These are phyloP conservation scores for Mycocalia duriaeana DNA, from an alignment of 1,284 basidiomycete genomes.

Conservation along the genomic window DNA sequence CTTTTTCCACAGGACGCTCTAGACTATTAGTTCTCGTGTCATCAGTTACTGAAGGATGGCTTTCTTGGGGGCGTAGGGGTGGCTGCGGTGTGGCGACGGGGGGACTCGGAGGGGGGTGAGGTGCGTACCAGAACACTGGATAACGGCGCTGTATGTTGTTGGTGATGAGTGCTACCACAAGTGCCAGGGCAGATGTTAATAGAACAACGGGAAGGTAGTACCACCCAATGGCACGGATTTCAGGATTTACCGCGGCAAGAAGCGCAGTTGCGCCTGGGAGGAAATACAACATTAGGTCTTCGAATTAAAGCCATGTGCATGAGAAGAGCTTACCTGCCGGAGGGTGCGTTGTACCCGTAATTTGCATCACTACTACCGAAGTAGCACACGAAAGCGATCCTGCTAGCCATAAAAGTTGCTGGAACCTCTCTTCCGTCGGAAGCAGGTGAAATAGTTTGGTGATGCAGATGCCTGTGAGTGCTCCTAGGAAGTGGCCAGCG, in stretches of 20 bases:
- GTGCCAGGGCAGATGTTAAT: constrained; percentile 44
- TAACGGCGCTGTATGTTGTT: constrained; percentile 59
- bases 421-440: constrained; percentile 38
- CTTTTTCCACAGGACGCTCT: too few relatives aligned
- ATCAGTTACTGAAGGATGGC: too few relatives aligned
- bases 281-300: background rate
- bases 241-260: constrained; percentile 42
- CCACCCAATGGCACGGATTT: constrained; percentile 50
- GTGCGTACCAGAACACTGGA: constrained; percentile 46
- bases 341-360: constrained; percentile 56
- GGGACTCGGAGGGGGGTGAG: too few relatives aligned
- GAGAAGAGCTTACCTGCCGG: constrained; percentile 44
- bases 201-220: constrained; percentile 55
- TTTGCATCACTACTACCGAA: constrained; percentile 49
- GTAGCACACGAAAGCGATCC: constrained; percentile 49
- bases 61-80: too few relatives aligned
- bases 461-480: constrained; percentile 47
- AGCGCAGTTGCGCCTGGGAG: constrained; percentile 36
- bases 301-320: background rate
- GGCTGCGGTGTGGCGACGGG: too few relatives aligned
- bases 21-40: too few relatives aligned
- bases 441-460: constrained; percentile 52
- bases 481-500: constrained; percentile 53
- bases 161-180: constrained; percentile 46
- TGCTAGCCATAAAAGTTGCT: constrained; percentile 48